Conservation (phyloP, 441 rosid species). For the Gossypium laxum region DNA sequence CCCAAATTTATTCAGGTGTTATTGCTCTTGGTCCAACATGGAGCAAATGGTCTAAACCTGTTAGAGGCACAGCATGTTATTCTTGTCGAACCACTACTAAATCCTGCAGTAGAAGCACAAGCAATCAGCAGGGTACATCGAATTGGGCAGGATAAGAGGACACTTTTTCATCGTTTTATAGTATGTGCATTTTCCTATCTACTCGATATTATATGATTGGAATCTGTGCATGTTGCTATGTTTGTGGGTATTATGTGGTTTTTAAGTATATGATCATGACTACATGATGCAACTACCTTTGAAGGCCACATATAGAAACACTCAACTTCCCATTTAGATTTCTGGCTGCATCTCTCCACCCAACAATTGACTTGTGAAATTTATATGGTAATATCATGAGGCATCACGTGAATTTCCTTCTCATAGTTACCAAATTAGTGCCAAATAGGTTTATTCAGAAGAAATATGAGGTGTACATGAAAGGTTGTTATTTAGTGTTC, state of each 20-base stretch:
- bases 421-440: not conserved
- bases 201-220: not conserved
- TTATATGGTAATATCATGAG: not conserved
- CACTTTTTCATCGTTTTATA: constrained; percentile 79
- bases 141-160: constrained; percentile 69
- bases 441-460: not conserved
- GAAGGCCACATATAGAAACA: not conserved
- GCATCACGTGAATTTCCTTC: not conserved
- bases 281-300: not conserved
- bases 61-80: constrained; percentile 91
- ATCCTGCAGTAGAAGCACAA: constrained; percentile 95
- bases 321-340: not conserved
- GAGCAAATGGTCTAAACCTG: constrained; percentile 93
- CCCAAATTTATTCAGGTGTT: constrained; percentile 51
- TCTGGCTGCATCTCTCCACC: not conserved
- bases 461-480: not conserved
- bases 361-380: not conserved
- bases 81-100: constrained; percentile 85
- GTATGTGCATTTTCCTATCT: constrained; percentile 33
- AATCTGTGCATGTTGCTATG: not conserved
- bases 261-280: not conserved
- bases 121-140: constrained; percentile 91
- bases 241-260: not conserved
- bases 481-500: not conserved
- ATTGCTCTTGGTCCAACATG: constrained; percentile 79